A percentile compares a stretch with the other conserved stretches of the same genome.
These are phyloP conservation scores for Echria macrotheca DNA, from an alignment of 495 filamentous ascomycete genomes.

Conservation along the genomic window DNA sequence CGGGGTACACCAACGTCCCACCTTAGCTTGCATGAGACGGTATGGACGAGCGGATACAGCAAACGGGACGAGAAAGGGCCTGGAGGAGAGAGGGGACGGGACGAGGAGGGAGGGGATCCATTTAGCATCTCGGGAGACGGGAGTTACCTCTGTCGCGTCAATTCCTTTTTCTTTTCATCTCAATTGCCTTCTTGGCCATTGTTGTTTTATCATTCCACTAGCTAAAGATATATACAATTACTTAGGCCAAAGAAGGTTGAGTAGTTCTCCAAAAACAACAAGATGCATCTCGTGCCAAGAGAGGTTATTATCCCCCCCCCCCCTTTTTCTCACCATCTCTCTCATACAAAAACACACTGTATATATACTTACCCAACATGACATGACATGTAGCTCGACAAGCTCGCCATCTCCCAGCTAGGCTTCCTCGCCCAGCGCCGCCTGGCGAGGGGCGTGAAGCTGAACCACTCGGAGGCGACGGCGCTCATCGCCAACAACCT, in stretches of 20 bases:
- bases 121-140: too few species aligned
- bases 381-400: slow-evolving; percentile 66
- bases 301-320: slow-evolving; percentile 56
- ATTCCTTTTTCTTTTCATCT: slow-evolving; percentile 1
- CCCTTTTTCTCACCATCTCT: not conserved
- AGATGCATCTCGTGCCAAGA: slow-evolving; percentile 81
- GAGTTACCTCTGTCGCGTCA: too few species aligned
- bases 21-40: too few species aligned
- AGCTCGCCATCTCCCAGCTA: slow-evolving; percentile 87
- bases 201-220: too few species aligned
- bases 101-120: too few species aligned
- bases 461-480: slow-evolving; percentile 89
- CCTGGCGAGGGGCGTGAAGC: slow-evolving; percentile 77
- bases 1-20: too few species aligned
- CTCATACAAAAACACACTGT: not conserved
- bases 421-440: slow-evolving; percentile 84
- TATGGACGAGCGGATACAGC: too few species aligned
- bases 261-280: too few species aligned
- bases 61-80: too few species aligned
- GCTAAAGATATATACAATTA: too few species aligned
- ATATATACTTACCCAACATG: not conserved
- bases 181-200: not conserved
- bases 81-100: too few species aligned
- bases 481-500: slow-evolving; percentile 86
- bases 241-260: too few species aligned